Conservation (phyloP, 768 basidiomycete species). For the Pleurotus djamor region DNA sequence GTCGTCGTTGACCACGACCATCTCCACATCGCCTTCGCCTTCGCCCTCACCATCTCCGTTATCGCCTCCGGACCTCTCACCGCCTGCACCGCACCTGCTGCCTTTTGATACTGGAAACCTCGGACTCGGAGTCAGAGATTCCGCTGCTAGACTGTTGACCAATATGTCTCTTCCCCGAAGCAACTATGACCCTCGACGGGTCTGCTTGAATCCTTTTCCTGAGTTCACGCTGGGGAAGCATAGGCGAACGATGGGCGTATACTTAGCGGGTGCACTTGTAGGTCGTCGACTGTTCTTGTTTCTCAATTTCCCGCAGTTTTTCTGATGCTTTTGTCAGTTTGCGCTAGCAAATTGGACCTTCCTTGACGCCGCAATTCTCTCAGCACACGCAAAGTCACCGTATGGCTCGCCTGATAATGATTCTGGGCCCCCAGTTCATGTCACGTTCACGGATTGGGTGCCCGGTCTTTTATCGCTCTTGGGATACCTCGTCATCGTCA, state of each 20-base stretch:
- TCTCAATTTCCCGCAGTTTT: no score
- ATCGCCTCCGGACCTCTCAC: no score
- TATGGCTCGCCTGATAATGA: conserved; percentile 56
- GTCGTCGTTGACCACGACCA: no score
- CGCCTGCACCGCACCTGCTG: no score
- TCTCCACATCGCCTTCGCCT: no score
- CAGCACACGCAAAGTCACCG: conserved; percentile 80
- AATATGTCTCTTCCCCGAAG: conserved; percentile 68
- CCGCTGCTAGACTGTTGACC: no score
- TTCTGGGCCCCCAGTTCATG: conserved; percentile 63
- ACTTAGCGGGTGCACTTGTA: conserved; percentile 90
- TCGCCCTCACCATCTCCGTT: no score
- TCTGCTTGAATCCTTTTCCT: conserved; percentile 87
- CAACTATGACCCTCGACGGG: conserved; percentile 82
- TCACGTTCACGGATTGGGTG: conserved; percentile 96
- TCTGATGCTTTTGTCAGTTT: conserved; percentile 53
- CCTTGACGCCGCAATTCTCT: conserved; percentile 89
- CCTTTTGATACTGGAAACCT: no score
- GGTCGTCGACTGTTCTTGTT: conserved; percentile 32
- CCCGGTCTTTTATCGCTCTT: conserved; percentile 91
- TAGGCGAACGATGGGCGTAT: conserved; percentile 82
- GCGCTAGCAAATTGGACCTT: conserved; percentile 95
- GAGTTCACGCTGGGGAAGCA: conserved; percentile 72
- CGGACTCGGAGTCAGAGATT: no score
- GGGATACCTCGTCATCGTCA: conserved; percentile 88